A percentile compares a stretch with the other conserved stretches of the same genome.
Conservation (phyloP, 1,284 basidiomycete species). For the Cryptococcus neoformans region DNA sequence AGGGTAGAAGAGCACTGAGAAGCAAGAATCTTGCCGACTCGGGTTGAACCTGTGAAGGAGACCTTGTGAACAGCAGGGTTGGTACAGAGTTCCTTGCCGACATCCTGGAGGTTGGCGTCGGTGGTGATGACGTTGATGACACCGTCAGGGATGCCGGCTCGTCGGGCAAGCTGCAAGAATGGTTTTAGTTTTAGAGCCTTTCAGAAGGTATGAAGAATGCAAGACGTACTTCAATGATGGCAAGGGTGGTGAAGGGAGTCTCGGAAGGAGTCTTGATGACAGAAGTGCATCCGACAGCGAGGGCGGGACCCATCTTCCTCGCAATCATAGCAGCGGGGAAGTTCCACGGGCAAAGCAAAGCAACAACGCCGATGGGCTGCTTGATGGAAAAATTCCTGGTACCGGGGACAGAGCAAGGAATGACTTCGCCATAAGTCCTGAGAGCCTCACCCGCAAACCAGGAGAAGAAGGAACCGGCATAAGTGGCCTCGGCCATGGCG, state of each 20-base stretch:
- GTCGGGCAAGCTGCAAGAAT: constrained; percentile 59
- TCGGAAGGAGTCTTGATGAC: constrained; percentile 96
- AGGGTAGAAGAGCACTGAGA: constrained; percentile 77
- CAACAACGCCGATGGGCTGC: constrained; percentile 74
- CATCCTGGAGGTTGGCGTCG: constrained; percentile 37
- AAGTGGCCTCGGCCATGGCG: constrained; percentile 73
- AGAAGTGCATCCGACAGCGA: constrained; percentile 92
- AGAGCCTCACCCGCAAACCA: constrained; percentile 86
- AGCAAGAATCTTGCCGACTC: constrained; percentile 87
- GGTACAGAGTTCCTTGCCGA: constrained; percentile 46
- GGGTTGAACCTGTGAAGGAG: constrained; percentile 87
- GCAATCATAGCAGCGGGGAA: constrained; percentile 86
- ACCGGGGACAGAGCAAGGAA: constrained; percentile 71
- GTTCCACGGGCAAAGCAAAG: constrained; percentile 59
- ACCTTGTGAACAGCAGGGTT: constrained; percentile 61
- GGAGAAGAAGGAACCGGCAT: constrained; percentile 80
- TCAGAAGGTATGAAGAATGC: no score
- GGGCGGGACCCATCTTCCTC: constrained; percentile 57
- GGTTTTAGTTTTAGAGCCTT: not conserved
- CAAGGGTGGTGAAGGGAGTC: constrained; percentile 91
- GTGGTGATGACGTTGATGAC: constrained; percentile 89
- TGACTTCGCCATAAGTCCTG: constrained; percentile 66
- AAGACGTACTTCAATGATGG: constrained; percentile 49
- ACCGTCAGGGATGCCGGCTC: constrained; percentile 90
- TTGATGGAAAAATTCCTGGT: constrained; percentile 88